Base-by-base conservation (phyloP, 2,329 filamentous ascomycete genomes). In the Cadophora sp. region DNA sequence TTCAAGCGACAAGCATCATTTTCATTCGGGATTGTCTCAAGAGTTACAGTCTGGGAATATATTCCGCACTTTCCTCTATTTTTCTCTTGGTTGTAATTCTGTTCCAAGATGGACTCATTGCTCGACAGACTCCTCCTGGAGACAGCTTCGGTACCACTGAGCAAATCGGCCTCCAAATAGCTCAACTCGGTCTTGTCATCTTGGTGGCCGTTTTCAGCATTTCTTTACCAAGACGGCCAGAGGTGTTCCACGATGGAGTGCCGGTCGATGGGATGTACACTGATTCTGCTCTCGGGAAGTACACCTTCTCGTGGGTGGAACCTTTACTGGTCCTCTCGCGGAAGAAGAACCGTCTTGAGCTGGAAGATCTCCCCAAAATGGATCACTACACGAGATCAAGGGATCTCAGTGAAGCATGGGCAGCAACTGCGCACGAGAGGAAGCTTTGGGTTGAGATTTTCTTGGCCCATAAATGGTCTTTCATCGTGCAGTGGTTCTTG, bases 221-320 rank as follows among this genome's bases (percentile, higher is more conserved):
- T 14, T 82, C 84, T 0, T 80, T 93, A 16, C 90, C 90, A 4
- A 85, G 92, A 53, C 84, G 92, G 12, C 92, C 92, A 3, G 83
- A 89, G 64, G 88, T 94, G 22, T 92, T 84, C 74, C 84, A 73
- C 70, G 77, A 89, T 48, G 88, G 83, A 29, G 81, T 83, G 58
- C 76, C 83, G 3, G 89, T 95, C 37, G 91, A 94, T 75, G 81
- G 82, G 19, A 84, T 91, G 79, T 84, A 83, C 73, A 90, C 89
- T 0, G 83, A 82, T 3, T 89, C 89, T 1, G 85, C 88, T 0
- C 81, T 91, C 59, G 84, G 80, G 62, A 86, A 87, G 62, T 87
- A 88, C 74, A 91, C 86, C 7, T 94, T 89, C 80, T 80, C 82
- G 60, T 95, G 91, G 91, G 83, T 86, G 1, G 79, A 77, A 1